These are phyloP conservation scores for Chaetoscypha palmicola DNA, from an alignment of 2,329 filamentous ascomycete genomes.

Conservation along the genomic window DNA sequence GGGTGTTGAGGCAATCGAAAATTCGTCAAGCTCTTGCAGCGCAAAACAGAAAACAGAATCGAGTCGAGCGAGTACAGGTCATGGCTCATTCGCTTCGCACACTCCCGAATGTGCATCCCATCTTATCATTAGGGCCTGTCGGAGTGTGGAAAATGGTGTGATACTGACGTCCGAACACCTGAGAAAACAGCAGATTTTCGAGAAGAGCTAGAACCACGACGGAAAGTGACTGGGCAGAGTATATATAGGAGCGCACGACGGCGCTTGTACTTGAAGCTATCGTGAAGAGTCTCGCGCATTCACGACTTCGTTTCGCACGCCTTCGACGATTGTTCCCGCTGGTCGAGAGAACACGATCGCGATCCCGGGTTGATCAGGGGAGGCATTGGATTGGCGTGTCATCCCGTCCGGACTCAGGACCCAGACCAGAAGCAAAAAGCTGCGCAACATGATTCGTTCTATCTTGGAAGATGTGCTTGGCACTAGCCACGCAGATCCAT, in stretches of 20 bases:
- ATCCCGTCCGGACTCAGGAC: not conserved
- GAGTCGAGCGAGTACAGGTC: no score
- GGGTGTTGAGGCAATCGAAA: no score
- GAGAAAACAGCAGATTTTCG: conserved; percentile 14
- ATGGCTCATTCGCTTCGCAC: not conserved
- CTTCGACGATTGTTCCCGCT: not conserved
- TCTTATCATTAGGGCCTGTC: not conserved
- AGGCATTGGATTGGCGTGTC: not conserved
- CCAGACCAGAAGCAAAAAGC: not conserved
- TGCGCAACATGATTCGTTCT: conserved; percentile 14
- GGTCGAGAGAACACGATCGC: no score
- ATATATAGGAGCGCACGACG: conserved; percentile 3
- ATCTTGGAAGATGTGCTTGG: conserved; percentile 10
- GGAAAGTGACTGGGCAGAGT: not conserved
- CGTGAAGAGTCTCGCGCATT: no score
- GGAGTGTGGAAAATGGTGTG: conserved; percentile 11
- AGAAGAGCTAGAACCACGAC: not conserved
- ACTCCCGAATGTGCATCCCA: not conserved
- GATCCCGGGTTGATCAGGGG: not conserved
- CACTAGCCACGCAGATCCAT: not conserved
- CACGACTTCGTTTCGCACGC: not conserved
- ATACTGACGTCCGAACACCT: conserved; percentile 15
- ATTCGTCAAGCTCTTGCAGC: no score
- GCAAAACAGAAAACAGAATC: no score
- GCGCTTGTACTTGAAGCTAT: not conserved